Base-by-base conservation (phyloP, 768 basidiomycete genomes). In the Mycena galopus region DNA sequence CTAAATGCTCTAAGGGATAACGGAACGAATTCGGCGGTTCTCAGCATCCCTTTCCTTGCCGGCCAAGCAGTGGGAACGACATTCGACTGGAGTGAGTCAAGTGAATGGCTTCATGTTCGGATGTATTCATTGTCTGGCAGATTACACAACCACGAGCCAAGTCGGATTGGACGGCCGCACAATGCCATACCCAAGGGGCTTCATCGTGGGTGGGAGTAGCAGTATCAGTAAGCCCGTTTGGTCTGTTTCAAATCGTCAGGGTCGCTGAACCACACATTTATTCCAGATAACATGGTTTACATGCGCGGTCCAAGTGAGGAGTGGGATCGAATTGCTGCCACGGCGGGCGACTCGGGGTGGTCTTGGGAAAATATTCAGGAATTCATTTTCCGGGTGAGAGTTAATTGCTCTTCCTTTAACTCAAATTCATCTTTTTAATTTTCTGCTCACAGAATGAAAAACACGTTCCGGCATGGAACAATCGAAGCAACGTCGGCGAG, bases 361-460 rank as follows among this genome's bases (percentile, higher is more conserved):
- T 76, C 77, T n/a, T 78, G 78, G 78, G 42, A 73, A 5, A 71
- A 33, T 27, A 44, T 78, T 2, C 39, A 68, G 51, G 37, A 60
- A 29, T 77, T 74, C 44, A 71, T 73, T 16, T 39, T 37, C 21
- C 74, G 67, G 61, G 77, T 75, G 16, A 30, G 17, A 37, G 11
- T 72, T 19, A 8, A 9, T 6, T 3, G 10, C 2, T 12, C 6
- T 16, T 17, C n/a, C 30, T 17, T 14, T 25, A 21, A 25, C 16
- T 19, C 11, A 27, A 29, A 19, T 44, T 44, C 21, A 25, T 7
- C 3, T 30, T 50, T 32, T 33, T 64, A 14, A 56, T 33, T 37
- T n/a, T 39, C 50, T 27, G 29, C n/a, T 65, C 35, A 37, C 9
- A 81, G 80, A 75, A 75, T 57, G 80, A 81, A 67, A 37, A 60